Evolutionary conservation across 148 eudicot species (phyloP).

Genomic region (Cornus florida): DNA sequence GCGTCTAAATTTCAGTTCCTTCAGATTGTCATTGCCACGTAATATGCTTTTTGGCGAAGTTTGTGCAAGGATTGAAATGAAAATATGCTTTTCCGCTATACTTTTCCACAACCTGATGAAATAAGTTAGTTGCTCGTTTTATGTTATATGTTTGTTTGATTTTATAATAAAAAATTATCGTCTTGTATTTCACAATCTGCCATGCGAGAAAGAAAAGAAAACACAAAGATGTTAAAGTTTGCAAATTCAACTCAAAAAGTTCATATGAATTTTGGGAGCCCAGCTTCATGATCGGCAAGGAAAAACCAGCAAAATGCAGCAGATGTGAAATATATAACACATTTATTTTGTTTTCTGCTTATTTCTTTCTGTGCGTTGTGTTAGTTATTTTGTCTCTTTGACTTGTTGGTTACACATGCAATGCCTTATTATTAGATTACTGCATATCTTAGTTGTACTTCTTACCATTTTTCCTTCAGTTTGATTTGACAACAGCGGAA

Average conservation of each 20-base stretch:
- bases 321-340: conserved; percentile 16
- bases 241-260: conserved; percentile 24
- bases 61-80: background rate
- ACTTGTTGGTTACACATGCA: conserved; percentile 1
- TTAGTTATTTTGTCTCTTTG: background rate
- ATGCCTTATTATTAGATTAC: background rate
- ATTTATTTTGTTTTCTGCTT: background rate
- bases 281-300: conserved; percentile 30
- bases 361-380: background rate
- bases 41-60: background rate
- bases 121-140: background rate
- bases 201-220: conserved; percentile 53
- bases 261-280: conserved; percentile 14
- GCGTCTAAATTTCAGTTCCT: background rate
- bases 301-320: conserved; percentile 22
- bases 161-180: background rate
- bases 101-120: background rate
- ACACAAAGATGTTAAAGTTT: conserved; percentile 37
- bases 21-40: background rate
- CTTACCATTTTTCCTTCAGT: conserved; percentile 28
- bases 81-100: background rate
- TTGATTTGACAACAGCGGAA: conserved; percentile 26
- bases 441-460: background rate
- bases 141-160: background rate
- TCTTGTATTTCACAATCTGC: conserved; percentile 64